Base-by-base conservation (phyloP, 306 rosid genomes). In the Lablab purpureus region DNA sequence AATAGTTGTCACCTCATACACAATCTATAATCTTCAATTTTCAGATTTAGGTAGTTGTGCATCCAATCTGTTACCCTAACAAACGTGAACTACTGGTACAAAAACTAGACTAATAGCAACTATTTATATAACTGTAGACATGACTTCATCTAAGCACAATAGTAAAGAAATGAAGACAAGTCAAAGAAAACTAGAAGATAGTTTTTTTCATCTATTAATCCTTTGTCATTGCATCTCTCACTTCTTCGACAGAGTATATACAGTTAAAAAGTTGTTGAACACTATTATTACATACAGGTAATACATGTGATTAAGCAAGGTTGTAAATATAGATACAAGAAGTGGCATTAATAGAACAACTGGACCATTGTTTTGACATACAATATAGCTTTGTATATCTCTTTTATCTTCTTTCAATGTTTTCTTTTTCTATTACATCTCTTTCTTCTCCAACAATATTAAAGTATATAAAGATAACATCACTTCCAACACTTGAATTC, bases 301-400 rank as follows among this genome's bases (percentile, higher is more conserved):
- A n/a, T n/a, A 5, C 9, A 25, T 58, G 64, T 10, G 4, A 56
- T 23, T 23, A 56, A 56, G 15, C 60, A 56, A 10, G 30, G 17
- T 22, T 10, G 32, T 23, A 5, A 23, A 58, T 25, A 47, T 25
- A 67, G 21, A 72, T 15, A 63, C 36, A 64, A 54, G 43, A 59
- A 28, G 55, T 58, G 40, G 6, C 28, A 58, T 65, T 10, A 4
- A 64, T 18, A 13, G 19, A 60, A 21, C 28, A 51, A 52, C 15
- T 40, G 45, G 28, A 73, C 15, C 49, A 41, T 60, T 27, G 54
- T 55, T 68, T 68, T 46, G 78, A 76, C 89, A 88, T 87, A 89
- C 80, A 51, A 51, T 51, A 47, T 49, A 25, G 5, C 64, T 14
- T 13, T 27, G 7, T 14, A 27, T 14, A 28, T 14, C 41, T 60